Conservation (phyloP, 352 stramenopile species). For the Pythium biforme region DNA sequence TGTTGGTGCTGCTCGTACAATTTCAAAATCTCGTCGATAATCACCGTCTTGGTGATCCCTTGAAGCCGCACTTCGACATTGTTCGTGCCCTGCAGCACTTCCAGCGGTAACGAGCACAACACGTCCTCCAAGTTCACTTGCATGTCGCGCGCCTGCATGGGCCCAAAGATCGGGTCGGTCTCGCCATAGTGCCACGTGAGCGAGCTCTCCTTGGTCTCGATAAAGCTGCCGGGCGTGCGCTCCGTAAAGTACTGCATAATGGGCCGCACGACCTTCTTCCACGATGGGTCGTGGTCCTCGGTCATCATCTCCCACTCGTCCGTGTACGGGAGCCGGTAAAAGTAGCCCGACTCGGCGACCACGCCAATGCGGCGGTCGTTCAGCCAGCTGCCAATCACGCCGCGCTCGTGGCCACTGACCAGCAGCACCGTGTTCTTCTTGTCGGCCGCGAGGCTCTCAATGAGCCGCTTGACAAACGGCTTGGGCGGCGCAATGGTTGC, state of each 20-base stretch:
- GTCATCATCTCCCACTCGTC: conserved; percentile 60
- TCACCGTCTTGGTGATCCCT: conserved; percentile 57
- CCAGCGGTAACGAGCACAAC: conserved; percentile 76
- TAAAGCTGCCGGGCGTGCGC: conserved; percentile 64
- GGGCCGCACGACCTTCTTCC: conserved; percentile 68
- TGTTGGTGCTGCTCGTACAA: conserved; percentile 38
- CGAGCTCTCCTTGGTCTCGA: conserved; percentile 63
- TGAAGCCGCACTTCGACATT: conserved; percentile 74
- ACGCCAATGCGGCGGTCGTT: conserved; percentile 53
- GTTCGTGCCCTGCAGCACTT: conserved; percentile 78
- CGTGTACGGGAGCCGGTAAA: conserved; percentile 49
- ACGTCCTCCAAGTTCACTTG: conserved; percentile 87
- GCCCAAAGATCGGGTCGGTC: conserved; percentile 71
- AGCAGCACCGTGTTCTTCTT: conserved; percentile 59
- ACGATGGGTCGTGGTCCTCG: conserved; percentile 56
- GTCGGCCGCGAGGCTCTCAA: conserved; percentile 54
- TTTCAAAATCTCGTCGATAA: conserved; percentile 67
- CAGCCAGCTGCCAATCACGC: conserved; percentile 77
- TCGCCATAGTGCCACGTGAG: conserved; percentile 72
- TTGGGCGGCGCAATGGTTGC: conserved; percentile 56
- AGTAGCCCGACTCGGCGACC: conserved; percentile 61
- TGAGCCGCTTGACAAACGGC: conserved; percentile 56
- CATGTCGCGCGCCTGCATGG: conserved; percentile 86
- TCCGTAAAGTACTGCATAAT: conserved; percentile 82
- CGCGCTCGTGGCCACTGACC: conserved; percentile 58